Percentiles rank a stretch among this genome's conserved stretches.
Conservation (phyloP, 164 flowering plant genomes). For the Protea cynaroides region DNA sequence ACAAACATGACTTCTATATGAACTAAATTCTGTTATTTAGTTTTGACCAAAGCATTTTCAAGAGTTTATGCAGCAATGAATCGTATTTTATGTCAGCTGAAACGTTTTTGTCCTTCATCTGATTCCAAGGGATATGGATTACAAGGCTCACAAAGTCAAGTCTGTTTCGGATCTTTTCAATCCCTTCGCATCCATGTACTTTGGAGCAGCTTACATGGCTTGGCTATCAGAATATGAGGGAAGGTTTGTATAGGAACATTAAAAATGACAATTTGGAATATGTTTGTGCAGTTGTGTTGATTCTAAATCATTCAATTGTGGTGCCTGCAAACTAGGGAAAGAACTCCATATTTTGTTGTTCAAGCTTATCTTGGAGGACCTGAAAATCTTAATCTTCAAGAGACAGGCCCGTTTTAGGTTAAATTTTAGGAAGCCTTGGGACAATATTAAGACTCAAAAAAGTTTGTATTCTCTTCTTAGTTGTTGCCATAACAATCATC, state of each 20-base stretch:
- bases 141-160: constrained; percentile 54
- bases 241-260: constrained; percentile 34
- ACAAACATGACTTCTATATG: no score
- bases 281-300: neutral
- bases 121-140: constrained; percentile 59
- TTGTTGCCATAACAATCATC: neutral
- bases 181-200: constrained; percentile 87
- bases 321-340: constrained; percentile 38
- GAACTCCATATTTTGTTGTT: constrained; percentile 64
- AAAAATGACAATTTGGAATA: neutral
- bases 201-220: constrained; percentile 75
- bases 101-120: constrained; percentile 8
- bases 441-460: constrained; percentile 42
- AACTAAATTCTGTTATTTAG: no score
- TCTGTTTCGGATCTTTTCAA: constrained; percentile 60
- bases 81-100: neutral
- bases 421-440: constrained; percentile 65
- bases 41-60: neutral
- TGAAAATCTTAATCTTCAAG: constrained; percentile 58
- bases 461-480: constrained; percentile 18
- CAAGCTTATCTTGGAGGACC: constrained; percentile 85
- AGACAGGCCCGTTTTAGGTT: constrained; percentile 54
- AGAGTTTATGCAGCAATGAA: neutral
- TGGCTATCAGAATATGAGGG: constrained; percentile 86
- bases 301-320: constrained; percentile 2